Conservation (phyloP, 2,329 filamentous ascomycete genomes). For the Microsporum ferrugineum region DNA sequence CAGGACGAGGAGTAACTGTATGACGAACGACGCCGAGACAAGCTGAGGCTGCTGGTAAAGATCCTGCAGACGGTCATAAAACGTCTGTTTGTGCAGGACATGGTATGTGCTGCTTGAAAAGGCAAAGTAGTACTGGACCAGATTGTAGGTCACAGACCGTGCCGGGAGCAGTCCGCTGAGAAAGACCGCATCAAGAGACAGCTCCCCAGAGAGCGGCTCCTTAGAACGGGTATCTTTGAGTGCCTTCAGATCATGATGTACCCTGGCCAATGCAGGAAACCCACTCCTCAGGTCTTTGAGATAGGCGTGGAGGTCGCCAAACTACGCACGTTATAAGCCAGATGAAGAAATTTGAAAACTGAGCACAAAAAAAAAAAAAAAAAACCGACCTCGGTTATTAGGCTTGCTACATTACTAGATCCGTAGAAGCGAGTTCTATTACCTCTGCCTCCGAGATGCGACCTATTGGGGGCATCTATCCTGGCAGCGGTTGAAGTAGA, state of each 20-base stretch:
- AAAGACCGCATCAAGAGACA: slow-evolving; percentile 21
- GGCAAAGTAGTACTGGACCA: slow-evolving; percentile 29
- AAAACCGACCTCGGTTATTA: slow-evolving; percentile 28
- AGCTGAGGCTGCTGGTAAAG: slow-evolving; percentile 25
- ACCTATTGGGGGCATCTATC: not conserved
- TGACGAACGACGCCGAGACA: slow-evolving; percentile 24
- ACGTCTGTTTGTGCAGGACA: slow-evolving; percentile 32
- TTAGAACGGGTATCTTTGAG: slow-evolving; percentile 17
- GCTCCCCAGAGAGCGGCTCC: slow-evolving; percentile 23
- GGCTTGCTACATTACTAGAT: slow-evolving; percentile 29
- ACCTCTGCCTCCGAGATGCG: slow-evolving; percentile 13
- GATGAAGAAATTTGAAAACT: not conserved
- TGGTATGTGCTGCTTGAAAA: slow-evolving; percentile 32
- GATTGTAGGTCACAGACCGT: slow-evolving; percentile 26
- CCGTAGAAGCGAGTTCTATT: slow-evolving; percentile 33
- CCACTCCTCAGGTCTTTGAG: slow-evolving; percentile 28
- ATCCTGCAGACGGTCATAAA: slow-evolving; percentile 27
- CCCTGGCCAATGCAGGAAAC: slow-evolving; percentile 25
- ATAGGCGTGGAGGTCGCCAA: slow-evolving; percentile 28
- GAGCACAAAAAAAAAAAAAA: not conserved
- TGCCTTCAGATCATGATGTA: slow-evolving; percentile 24
- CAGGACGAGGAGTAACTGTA: slow-evolving; percentile 29
- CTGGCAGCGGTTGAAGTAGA: not conserved
- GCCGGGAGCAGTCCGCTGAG: slow-evolving; percentile 27
- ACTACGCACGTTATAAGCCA: slow-evolving; percentile 18